Evolutionary conservation across 306 rosid species (phyloP).

Genomic region (Alnus glutinosa): DNA sequence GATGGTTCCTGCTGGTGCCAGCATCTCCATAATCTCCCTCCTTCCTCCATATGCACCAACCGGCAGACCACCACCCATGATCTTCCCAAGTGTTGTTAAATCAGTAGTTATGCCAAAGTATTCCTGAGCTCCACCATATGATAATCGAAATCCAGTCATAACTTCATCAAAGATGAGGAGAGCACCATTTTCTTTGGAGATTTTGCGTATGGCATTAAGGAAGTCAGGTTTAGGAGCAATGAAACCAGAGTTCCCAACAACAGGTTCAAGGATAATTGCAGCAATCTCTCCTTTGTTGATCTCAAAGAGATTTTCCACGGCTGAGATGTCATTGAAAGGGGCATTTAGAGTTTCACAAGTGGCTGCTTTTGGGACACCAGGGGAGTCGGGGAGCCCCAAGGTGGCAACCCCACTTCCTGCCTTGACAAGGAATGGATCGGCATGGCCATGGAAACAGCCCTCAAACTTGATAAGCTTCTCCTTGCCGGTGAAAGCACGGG

Average conservation of each 20-base stretch:
- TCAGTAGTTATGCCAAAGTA: slow-evolving; percentile 86
- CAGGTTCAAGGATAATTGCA: slow-evolving; percentile 84
- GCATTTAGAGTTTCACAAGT: slow-evolving; percentile 82
- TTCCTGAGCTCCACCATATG: slow-evolving; percentile 96
- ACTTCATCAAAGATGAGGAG: slow-evolving; percentile 94
- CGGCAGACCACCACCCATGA: slow-evolving; percentile 94
- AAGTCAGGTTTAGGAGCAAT: slow-evolving; percentile 69
- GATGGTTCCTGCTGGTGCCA: slow-evolving; percentile 96
- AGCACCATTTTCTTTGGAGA: slow-evolving; percentile 63
- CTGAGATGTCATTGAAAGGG: slow-evolving; percentile 67
- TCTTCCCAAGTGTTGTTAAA: slow-evolving; percentile 81
- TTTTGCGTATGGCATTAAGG: slow-evolving; percentile 59
- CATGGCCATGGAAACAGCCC: slow-evolving; percentile 98
- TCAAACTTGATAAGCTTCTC: slow-evolving; percentile 85
- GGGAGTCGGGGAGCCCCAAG: slow-evolving; percentile 94
- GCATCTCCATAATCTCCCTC: slow-evolving; percentile 91
- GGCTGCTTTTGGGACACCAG: slow-evolving; percentile 91
- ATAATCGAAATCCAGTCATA: slow-evolving; percentile 93
- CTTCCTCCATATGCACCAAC: slow-evolving; percentile 97
- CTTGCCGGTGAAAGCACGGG: slow-evolving; percentile 78
- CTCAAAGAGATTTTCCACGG: slow-evolving; percentile 73
- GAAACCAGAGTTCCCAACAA: slow-evolving; percentile 93
- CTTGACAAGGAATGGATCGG: slow-evolving; percentile 93
- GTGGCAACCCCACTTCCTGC: slow-evolving; percentile 98
- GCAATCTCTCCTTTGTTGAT: slow-evolving; percentile 70